These are phyloP conservation scores for Periglandula ipomoeae DNA, from an alignment of 2,329 filamentous ascomycete genomes.

Conservation along the genomic window DNA sequence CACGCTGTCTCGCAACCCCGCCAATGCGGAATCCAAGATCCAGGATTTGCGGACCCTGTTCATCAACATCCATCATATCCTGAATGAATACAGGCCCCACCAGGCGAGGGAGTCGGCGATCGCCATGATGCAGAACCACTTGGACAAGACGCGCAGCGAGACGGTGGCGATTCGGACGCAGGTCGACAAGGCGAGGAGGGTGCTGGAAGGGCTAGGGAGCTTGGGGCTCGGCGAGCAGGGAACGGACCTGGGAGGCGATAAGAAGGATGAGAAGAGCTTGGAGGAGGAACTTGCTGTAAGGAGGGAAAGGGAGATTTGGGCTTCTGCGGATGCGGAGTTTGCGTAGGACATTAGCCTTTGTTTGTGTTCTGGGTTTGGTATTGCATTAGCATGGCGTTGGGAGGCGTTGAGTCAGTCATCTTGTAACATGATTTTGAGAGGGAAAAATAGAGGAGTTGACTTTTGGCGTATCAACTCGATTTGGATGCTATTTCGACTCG, in stretches of 20 bases:
- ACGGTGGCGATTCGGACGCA: slow-evolving; percentile 59
- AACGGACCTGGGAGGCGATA: neutral
- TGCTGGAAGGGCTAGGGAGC: slow-evolving; percentile 60
- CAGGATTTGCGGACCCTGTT: slow-evolving; percentile 72
- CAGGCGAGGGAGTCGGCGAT: slow-evolving; percentile 86
- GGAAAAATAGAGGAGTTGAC: no score
- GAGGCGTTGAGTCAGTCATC: neutral
- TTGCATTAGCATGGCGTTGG: slow-evolving; percentile 1
- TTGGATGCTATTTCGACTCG: no score
- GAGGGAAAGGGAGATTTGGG: slow-evolving; percentile 31
- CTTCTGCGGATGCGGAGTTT: slow-evolving; percentile 31
- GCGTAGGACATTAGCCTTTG: slow-evolving; percentile 12
- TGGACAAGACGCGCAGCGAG: slow-evolving; percentile 64
- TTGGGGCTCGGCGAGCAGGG: slow-evolving; percentile 23
- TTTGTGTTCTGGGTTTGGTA: neutral
- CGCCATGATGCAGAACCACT: slow-evolving; percentile 74
- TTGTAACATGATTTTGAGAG: no score
- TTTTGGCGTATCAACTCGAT: no score
- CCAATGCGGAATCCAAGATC: slow-evolving; percentile 59
- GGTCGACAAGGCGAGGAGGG: slow-evolving; percentile 61
- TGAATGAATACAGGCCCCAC: slow-evolving; percentile 91
- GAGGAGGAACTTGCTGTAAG: slow-evolving; percentile 13
- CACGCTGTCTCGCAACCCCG: slow-evolving; percentile 18
- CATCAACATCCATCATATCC: slow-evolving; percentile 83
- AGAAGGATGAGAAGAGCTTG: slow-evolving; percentile 10